Conservation (phyloP, 805 yeast genomes). For the Kuraishia cidri region DNA sequence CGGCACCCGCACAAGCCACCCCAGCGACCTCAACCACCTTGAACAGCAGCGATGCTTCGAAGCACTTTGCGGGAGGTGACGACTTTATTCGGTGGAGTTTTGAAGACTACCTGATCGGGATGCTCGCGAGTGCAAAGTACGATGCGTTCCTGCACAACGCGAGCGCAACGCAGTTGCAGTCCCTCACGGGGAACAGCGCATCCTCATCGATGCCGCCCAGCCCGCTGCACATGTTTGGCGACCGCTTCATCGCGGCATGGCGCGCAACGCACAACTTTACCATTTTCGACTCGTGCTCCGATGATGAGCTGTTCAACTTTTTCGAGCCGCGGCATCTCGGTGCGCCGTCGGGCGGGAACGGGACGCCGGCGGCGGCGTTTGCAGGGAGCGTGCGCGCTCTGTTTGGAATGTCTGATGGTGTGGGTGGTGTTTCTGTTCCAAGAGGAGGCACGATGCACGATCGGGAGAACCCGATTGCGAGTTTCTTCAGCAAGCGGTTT, state of each 20-base stretch:
- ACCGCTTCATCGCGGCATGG: conserved; percentile 43
- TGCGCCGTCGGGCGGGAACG: conserved; percentile 4
- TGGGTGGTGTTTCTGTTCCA: too few relatives aligned
- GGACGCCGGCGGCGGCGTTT: conserved; percentile 1
- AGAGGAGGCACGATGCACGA: too few relatives aligned
- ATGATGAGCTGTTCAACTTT: conserved; percentile 53
- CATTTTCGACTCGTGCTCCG: conserved; percentile 48
- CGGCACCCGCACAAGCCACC: neutral
- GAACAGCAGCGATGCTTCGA: conserved; percentile 24
- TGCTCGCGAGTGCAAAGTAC: conserved; percentile 66
- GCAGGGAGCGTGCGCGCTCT: too few relatives aligned
- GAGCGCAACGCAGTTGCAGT: conserved; percentile 25
- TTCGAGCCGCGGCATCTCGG: conserved; percentile 23
- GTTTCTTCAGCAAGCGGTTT: conserved; percentile 1
- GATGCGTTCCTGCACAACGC: conserved; percentile 39
- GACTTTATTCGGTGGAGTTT: conserved; percentile 83
- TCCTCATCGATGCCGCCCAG: conserved; percentile 15
- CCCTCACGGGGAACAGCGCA: conserved; percentile 10
- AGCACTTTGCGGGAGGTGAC: conserved; percentile 58
- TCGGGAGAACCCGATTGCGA: conserved; percentile 1
- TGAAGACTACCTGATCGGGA: conserved; percentile 80
- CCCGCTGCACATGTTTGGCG: conserved; percentile 31
- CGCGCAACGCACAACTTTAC: conserved; percentile 41
- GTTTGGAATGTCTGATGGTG: too few relatives aligned
- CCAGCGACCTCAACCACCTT: conserved; percentile 4